Base-by-base conservation (phyloP, 176 grass and related monocot species). In the Neostapfia colusana region DNA sequence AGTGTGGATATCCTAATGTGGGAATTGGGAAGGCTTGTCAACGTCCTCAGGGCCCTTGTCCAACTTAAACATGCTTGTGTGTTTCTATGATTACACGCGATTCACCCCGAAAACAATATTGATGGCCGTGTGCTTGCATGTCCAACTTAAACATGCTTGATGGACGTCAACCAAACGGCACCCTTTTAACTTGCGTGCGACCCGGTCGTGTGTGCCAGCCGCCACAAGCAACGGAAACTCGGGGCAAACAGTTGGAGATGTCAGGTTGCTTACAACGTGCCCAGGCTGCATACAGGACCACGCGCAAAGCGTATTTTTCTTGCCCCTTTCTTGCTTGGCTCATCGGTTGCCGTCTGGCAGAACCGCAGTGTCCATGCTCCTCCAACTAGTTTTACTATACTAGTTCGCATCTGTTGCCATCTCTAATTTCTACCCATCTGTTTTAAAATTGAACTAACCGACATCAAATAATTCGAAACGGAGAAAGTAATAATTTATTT, bases 251-350 rank as follows among this genome's bases (percentile, higher is more conserved):
- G 27, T 59, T 40, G 49, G 28, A 67, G 82, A 34, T 20, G 28
- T 23, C 74, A 5, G 40, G 12, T 24, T 67, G 59, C 85, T 78
- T 78, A 53, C 79, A 49, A 67, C 61, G 80, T 87, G 78, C 70
- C 51, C 8, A 60, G 62, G 53, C 66, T 16, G 46, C 78, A 8
- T 81, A 24, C 15, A 11, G 72, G 57, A 42, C 76, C 64, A 21
- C 75, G 54, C 66, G 14, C 58, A 35, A 15, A 6, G 38, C 5
- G 25, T 3, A 2, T 39, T 50, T 45, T 42, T 56, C 26, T 37
- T 39, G 8, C 44, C 68, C 16, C 4, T 54, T 21, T 54, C 54
- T 55, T 64, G 42, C 37, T 70, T 26, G 37, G 4, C 36, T 55
- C 36, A 43, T 72, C 60, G 0, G 17, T 21, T 58, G 18, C 37